These are phyloP conservation scores for Kwoniella sp. DNA, from an alignment of 768 basidiomycete genomes.

Conservation along the genomic window DNA sequence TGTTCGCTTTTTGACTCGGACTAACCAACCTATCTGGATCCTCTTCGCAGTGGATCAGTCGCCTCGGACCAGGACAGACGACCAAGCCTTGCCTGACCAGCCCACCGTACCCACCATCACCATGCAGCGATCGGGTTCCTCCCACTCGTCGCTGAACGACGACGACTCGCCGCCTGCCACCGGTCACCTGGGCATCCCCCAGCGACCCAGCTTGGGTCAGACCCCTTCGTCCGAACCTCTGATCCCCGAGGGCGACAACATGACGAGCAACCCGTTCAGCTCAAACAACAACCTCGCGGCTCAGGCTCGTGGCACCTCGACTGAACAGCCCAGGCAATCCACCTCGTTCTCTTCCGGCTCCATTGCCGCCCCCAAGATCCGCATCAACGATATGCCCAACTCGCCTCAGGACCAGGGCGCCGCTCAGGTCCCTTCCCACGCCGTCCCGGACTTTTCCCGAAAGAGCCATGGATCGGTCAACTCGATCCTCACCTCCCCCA, in stretches of 20 bases:
- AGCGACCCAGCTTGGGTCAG: conserved; percentile 12
- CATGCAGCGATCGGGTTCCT: conserved; percentile 1
- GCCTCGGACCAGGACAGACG: no score
- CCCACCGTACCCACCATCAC: not conserved
- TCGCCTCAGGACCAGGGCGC: conserved; percentile 10
- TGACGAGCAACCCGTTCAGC: not conserved
- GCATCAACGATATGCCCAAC: conserved; percentile 20
- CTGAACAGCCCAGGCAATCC: not conserved
- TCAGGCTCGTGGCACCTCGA: not conserved
- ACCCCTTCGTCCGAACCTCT: conserved; percentile 12
- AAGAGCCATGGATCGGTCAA: not conserved
- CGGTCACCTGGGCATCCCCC: conserved; percentile 7
- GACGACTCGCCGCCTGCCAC: not conserved
- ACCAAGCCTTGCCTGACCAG: not conserved
- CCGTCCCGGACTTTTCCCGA: not conserved
- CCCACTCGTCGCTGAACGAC: not conserved
- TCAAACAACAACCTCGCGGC: not conserved
- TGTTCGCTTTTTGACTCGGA: no score
- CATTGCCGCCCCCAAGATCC: conserved; percentile 8
- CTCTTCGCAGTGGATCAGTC: no score
- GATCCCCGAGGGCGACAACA: not conserved
- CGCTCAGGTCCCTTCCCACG: conserved; percentile 1
- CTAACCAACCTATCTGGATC: no score
- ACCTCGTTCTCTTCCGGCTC: not conserved
- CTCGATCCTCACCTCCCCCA: conserved; percentile 8